Conservation (phyloP, 768 basidiomycete species). For the Suillus placidus region DNA sequence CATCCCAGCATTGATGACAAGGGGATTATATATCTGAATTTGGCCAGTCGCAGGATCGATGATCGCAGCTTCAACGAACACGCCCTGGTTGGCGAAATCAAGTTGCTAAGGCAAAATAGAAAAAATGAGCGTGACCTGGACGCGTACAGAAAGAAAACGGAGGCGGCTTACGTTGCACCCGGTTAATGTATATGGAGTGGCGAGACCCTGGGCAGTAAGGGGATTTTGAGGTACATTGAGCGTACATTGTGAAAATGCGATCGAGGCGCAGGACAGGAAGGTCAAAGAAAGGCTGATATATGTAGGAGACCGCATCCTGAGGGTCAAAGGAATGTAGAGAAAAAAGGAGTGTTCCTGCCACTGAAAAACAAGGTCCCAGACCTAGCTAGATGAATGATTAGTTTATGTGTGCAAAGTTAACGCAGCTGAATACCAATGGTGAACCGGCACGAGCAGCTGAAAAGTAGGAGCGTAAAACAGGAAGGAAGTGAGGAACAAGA, state of each 20-base stretch:
- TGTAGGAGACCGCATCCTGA: slow-evolving; percentile 16
- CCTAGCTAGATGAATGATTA: slow-evolving; percentile 12
- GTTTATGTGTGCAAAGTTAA: not conserved
- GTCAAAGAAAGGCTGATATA: slow-evolving; percentile 17
- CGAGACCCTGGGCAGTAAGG: slow-evolving; percentile 30
- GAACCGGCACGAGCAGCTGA: not conserved
- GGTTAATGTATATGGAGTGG: slow-evolving; percentile 28
- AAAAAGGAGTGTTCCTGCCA: slow-evolving; percentile 25
- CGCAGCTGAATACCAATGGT: not conserved
- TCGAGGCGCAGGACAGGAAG: slow-evolving; percentile 17
- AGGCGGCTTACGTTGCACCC: slow-evolving; percentile 28
- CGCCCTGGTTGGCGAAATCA: slow-evolving; percentile 27
- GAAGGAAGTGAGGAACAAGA: not conserved
- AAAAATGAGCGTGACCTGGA: not conserved
- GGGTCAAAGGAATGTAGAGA: not conserved
- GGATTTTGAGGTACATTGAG: slow-evolving; percentile 24
- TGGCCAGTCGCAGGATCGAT: slow-evolving; percentile 30
- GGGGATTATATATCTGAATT: slow-evolving; percentile 31
- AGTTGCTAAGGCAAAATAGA: slow-evolving; percentile 22
- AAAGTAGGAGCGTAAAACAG: not conserved
- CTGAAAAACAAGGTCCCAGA: slow-evolving; percentile 27
- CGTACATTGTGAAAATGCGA: slow-evolving; percentile 26
- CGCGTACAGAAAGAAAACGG: not conserved
- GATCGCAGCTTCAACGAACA: slow-evolving; percentile 32
- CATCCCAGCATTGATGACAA: slow-evolving; percentile 35